Evolutionary conservation across 192 early-diverging fungal genomes (phyloP).

Genomic region (Phlyctochytrium bullatum): DNA sequence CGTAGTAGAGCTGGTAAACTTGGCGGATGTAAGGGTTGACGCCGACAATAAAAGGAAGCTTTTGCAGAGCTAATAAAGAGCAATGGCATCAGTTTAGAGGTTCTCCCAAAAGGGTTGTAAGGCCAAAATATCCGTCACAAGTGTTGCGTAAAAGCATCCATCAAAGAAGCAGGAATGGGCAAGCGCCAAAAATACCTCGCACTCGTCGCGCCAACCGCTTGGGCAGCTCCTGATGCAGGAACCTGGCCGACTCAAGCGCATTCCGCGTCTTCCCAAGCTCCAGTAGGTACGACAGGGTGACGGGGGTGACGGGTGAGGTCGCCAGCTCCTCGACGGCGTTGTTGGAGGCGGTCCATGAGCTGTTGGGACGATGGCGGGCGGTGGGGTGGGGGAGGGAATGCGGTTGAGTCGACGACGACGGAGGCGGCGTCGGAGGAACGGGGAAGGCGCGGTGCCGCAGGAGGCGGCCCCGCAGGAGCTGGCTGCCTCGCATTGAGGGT

Average conservation of each 20-base stretch:
- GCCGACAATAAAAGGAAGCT: slow-evolving; percentile 92
- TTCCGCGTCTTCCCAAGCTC: slow-evolving; percentile 67
- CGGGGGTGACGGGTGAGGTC: slow-evolving; percentile 50
- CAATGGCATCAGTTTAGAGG: no score
- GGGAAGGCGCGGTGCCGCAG: no score
- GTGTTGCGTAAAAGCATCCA: neutral
- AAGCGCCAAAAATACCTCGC: slow-evolving; percentile 30
- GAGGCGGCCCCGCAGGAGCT: no score
- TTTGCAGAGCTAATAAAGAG: slow-evolving; percentile 80
- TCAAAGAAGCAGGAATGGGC: neutral
- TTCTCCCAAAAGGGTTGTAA: no score
- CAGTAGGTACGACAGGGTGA: slow-evolving; percentile 75
- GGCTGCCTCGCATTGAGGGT: no score
- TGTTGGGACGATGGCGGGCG: no score
- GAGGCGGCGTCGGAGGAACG: no score
- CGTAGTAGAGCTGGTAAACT: slow-evolving; percentile 68
- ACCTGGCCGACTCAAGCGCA: slow-evolving; percentile 26
- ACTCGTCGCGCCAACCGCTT: slow-evolving; percentile 87
- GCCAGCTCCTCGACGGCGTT: neutral
- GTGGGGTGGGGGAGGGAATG: no score
- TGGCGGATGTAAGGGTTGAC: slow-evolving; percentile 88
- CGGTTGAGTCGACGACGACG: no score
- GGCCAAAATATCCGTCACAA: no score
- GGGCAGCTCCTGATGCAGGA: slow-evolving; percentile 69
- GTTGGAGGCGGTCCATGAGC: neutral